A percentile compares a stretch with the other conserved stretches of the same genome.
These are phyloP conservation scores for Ricinus communis DNA, from an alignment of 345 rosid species.

Conservation along the genomic window DNA sequence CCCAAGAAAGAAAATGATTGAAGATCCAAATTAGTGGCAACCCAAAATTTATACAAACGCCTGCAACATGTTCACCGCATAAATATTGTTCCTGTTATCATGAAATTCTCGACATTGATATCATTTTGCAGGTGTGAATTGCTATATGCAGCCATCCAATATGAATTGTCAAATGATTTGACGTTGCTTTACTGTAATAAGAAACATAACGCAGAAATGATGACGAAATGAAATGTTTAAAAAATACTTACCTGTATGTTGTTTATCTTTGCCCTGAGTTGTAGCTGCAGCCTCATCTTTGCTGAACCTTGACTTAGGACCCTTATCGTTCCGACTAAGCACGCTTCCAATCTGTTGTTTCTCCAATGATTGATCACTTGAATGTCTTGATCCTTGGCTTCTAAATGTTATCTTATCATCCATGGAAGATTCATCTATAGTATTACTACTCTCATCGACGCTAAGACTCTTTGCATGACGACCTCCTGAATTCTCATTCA, in stretches of 20 bases:
- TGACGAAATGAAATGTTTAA: no score
- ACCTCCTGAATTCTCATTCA: constrained; percentile 37
- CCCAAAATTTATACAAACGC: no score
- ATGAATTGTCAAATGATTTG: no score
- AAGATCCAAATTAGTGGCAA: no score
- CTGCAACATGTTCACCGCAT: no score
- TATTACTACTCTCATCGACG: constrained; percentile 32
- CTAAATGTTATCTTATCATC: constrained; percentile 24
- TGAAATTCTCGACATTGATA: no score
- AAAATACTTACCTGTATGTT: constrained; percentile 29
- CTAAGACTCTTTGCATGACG: constrained; percentile 50
- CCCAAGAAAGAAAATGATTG: background rate
- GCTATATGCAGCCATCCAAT: no score
- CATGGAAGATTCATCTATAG: constrained; percentile 27
- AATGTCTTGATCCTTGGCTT: constrained; percentile 29
- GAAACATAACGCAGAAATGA: no score
- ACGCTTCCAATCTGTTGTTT: constrained; percentile 26
- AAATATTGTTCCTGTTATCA: no score
- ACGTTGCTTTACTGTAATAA: no score
- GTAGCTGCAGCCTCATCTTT: constrained; percentile 19
- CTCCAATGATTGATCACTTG: constrained; percentile 15
- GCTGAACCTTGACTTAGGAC: constrained; percentile 20
- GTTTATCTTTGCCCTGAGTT: constrained; percentile 14
- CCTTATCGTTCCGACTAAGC: constrained; percentile 19
- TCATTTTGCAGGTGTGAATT: no score